Base-by-base conservation (phyloP, 2,329 filamentous ascomycete genomes). In the Colletotrichum ledebouriae region DNA sequence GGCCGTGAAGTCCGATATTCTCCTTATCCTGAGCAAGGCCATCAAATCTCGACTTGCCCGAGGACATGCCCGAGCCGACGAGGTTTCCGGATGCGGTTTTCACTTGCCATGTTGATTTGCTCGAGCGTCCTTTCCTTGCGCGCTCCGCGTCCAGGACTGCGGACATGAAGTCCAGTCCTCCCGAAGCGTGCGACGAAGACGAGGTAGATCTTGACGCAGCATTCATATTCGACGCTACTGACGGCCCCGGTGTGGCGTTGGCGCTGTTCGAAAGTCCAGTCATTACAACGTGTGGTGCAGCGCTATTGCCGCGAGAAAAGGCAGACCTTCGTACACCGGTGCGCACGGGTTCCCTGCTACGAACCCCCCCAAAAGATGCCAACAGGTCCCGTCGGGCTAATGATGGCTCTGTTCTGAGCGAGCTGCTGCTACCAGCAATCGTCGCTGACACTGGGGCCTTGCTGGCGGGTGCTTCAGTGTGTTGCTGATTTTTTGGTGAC, bases 101-200 rank as follows among this genome's bases (percentile, higher is more conserved):
- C 10, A 65, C 61, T 25, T 65, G 60, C 53, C 65, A 68, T 7
- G 53, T 56, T 6, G 65, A 68, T 10, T 55, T 55, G 4, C 33
- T 17, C 9, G 37, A 50, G 11, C 60, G 53, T 22, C 64, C 64
- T 47, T 55, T 61, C 13, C 33, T 52, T 0, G 61, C 39, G 0
- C 47, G 39, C 25, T 65, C 61, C 15, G 61, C 61, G 7, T 59
- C 47, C 33, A 65, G 39, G 4, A 68, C 13, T 5, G 65, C 65
- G 7, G 60, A 17, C 60, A 59, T 34, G 53, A 55, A 55, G 41
- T 65, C 61, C 2, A 39, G 22, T 3, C 29, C 33, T 9, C 12
- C 15, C 5, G 33, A 44, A 3, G 33, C 20, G 17, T 9, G 33
- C 33, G 2, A 7, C 10, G 20, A 22, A 20, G 12, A 17, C 7